Base-by-base conservation (phyloP, 2,329 filamentous ascomycete genomes). In the Diaporthe citri region DNA sequence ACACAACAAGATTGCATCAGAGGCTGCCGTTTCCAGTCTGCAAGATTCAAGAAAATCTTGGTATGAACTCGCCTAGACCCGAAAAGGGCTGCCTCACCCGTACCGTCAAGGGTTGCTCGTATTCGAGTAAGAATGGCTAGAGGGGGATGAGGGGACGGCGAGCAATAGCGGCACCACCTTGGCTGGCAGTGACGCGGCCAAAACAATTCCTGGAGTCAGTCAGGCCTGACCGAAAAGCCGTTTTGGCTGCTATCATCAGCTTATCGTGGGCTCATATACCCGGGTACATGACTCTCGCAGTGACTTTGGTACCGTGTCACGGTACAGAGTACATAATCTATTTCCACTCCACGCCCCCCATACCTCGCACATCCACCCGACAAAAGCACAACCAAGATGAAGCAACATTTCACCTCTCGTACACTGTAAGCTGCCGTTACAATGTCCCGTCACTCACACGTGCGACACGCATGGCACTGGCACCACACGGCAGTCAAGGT, bases 61-160 rank as follows among this genome's bases (percentile, higher is more conserved):
- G 28, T 34, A 34, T 20, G n/a, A 17, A 7, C 12, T 39, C 31
- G 43, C 46, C 62, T 67, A 67, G 46, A 22, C 64, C 34, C 46
- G 48, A 67, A 52, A 25, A n/a, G 46, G 64, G 28, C 39, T 52
- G n/a, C 64, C 43, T 67, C 31, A 39, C 64, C 64, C 28, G 31
- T n/a, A 67, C 7, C 12, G 31, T 52, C 64, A 55, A 69, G 64
- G 64, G 9, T 69, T 41, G 64, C 55, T 69, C 64, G 64, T 69
- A 69, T 69, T 69, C 64, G 46, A 52, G 46, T 28, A 69, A 39
- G 64, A 67, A 67, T 41, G 46, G 48, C 28, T 46, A 41, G 59
- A 46, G 20, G 62, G 60, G 41, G 4, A 17, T 20, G 22, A 34
- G 43, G 43, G n/a, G 46, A 25, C 31, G 22, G 31, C 20, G 6